These are phyloP conservation scores for Fusarium penzigii DNA, from an alignment of 2,329 filamentous ascomycete genomes.

Conservation along the genomic window DNA sequence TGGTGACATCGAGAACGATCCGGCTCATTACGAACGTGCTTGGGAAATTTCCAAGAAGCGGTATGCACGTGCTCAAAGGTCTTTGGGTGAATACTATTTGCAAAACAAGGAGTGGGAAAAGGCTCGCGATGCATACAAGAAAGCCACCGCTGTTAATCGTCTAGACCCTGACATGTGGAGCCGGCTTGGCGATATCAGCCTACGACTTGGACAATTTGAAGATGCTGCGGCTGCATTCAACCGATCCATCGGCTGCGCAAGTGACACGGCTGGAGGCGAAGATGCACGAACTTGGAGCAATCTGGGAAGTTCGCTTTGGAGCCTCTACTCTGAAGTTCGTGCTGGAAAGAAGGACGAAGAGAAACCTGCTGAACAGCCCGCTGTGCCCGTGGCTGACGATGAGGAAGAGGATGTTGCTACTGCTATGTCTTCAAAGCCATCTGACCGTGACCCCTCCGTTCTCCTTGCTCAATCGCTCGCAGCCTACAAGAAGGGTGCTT, in stretches of 20 bases:
- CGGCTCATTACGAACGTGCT: conserved; percentile 76
- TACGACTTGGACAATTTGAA: conserved; percentile 75
- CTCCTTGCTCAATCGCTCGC: conserved; percentile 74
- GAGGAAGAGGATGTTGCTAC: conserved; percentile 32
- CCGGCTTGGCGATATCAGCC: conserved; percentile 81
- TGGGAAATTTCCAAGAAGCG: conserved; percentile 83
- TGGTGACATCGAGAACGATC: conserved; percentile 80
- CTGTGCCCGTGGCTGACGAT: conserved; percentile 17
- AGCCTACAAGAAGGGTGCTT: conserved; percentile 85
- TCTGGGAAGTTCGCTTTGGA: conserved; percentile 79
- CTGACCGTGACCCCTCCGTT: conserved; percentile 52
- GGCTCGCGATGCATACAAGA: conserved; percentile 75
- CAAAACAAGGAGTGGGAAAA: conserved; percentile 63
- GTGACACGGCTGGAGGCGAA: conserved; percentile 69
- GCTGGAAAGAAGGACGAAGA: conserved; percentile 38
- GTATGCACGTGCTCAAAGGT: conserved; percentile 85
- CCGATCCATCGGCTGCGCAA: conserved; percentile 69
- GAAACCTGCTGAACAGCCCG: conserved; percentile 21
- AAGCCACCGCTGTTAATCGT: conserved; percentile 76
- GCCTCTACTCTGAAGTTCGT: conserved; percentile 59
- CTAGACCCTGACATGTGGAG: conserved; percentile 87
- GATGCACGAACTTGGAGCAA: conserved; percentile 96
- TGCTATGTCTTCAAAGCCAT: conserved; percentile 19
- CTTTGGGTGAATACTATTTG: conserved; percentile 78
- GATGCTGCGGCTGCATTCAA: conserved; percentile 83